Percentiles rank a stretch among this genome's conserved stretches.
phyloP scores from a whole-genome alignment of 139 green algal species.

The Spirogloea muscicola region DNA sequence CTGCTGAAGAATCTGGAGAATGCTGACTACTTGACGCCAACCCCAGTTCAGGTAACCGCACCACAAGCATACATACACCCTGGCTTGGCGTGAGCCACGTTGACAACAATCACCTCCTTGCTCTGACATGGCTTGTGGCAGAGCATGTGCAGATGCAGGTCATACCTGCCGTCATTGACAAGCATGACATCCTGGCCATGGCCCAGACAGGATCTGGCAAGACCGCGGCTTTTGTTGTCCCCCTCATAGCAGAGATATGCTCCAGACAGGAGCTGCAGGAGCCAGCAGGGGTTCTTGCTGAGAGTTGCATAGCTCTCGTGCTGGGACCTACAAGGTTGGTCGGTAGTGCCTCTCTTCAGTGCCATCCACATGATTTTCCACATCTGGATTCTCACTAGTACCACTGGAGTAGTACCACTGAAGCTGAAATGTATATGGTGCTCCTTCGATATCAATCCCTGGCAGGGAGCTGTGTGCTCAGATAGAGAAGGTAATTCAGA shows the following conservation, averaged over 20 bases:
- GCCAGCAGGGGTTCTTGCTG: no score
- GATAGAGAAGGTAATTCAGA: not conserved
- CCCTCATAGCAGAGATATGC: no score
- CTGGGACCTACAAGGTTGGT: not conserved
- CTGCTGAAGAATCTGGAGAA: not conserved
- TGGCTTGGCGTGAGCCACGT: no score
- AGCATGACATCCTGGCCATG: not conserved
- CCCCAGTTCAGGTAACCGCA: no score
- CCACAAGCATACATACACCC: no score
- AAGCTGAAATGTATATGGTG: not conserved
- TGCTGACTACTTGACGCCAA: not conserved
- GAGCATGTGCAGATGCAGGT: constrained; percentile 23
- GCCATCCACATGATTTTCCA: not conserved
- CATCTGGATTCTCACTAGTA: not conserved
- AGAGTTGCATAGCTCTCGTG: not conserved
- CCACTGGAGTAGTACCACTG: no score
- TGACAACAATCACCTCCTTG: no score
- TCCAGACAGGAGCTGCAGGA: no score
- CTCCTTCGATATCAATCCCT: not conserved
- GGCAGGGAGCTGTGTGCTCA: not conserved
- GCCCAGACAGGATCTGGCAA: no score
- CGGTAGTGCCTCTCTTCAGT: not conserved
- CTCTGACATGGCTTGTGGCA: no score
- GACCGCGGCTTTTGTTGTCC: no score
- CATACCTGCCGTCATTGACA: not conserved